A percentile compares a stretch with the other conserved stretches of the same genome.
These are phyloP conservation scores for Tricholoma terreum DNA, from an alignment of 768 basidiomycete genomes.

Conservation along the genomic window DNA sequence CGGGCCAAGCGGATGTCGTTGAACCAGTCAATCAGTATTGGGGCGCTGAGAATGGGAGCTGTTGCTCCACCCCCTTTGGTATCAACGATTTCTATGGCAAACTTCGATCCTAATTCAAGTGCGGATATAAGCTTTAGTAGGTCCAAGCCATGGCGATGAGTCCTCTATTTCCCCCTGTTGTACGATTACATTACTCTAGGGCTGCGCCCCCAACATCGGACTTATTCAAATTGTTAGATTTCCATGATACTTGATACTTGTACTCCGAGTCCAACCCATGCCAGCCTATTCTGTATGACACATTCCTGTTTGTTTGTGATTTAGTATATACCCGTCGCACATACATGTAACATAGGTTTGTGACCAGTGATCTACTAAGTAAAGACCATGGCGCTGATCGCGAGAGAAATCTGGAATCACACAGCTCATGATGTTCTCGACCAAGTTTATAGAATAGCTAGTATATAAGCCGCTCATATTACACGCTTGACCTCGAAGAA, in stretches of 20 bases:
- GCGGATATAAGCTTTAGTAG: constrained; percentile 48
- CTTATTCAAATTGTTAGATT: constrained; percentile 12
- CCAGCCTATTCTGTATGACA: constrained; percentile 14
- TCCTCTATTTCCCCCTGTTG: constrained; percentile 9
- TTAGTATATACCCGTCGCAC: constrained; percentile 21
- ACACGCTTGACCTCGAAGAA: constrained; percentile 93
- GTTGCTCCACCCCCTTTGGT: constrained; percentile 12
- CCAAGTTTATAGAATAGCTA: not conserved
- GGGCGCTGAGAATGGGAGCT: constrained; percentile 27
- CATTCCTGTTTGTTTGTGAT: constrained; percentile 12
- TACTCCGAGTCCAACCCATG: constrained; percentile 8
- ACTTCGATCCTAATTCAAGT: constrained; percentile 43
- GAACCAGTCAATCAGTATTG: constrained; percentile 36
- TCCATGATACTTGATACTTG: constrained; percentile 11
- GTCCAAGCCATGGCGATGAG: constrained; percentile 58
- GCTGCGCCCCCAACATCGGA: constrained; percentile 10
- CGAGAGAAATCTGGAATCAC: not conserved
- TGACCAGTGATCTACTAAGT: not conserved
- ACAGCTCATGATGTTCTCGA: not conserved
- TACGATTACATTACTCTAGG: constrained; percentile 4
- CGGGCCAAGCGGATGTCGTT: constrained; percentile 57
- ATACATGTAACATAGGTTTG: not conserved
- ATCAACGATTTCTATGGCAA: constrained; percentile 26
- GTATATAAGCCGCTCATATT: constrained; percentile 45
- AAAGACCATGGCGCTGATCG: not conserved